Base-by-base conservation (phyloP, 352 stramenopile genomes). In the Globisporangium emineosum region DNA sequence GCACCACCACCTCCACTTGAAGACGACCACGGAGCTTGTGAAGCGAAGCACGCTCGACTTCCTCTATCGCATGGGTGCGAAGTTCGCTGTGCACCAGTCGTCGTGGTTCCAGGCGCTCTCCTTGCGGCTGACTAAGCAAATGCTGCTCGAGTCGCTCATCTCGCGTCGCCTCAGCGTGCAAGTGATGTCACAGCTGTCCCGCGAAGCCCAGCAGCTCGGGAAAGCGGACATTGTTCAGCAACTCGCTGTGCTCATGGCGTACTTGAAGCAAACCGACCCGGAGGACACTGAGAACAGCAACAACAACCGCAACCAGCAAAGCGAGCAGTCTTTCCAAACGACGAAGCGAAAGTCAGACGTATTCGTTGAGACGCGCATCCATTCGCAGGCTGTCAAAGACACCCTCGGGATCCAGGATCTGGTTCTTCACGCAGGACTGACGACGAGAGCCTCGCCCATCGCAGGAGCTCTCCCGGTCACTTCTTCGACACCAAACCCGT, bases 11-110 rank as follows among this genome's bases (percentile, higher is more conserved):
- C 47, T 63, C 19, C 51, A 60, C 10, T 32, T 67, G 50, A 63
- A 62, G 42, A 62, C 43, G 8, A 74, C 60, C 10, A 76, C 61
- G 21, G 78, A 75, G 33, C 78, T 77, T 25, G 80, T 88, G 29
- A 73, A 85, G 54, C 77, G 84, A 53, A 79, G 69, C 66, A 75
- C 77, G 35, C 69, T 91, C 19, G 72, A 75, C 8, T 91, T 91
- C 35, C 73, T 91, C 17, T 68, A 60, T 1, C 72, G 75, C 23
- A 27, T 68, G 8, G 79, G 80, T 50, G 72, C 70, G 25, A 54
- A 50, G 32, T 86, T 77, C 54, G 70, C 69, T 21, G 69, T 76
- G 17, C 66, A 62, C 30, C 53, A 64, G 17, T 40, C 70, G 3
- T 21, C 30, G 23, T 89, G 75, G 76, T 81, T 71, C 53, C 67